Base-by-base conservation (phyloP, 1,284 basidiomycete species). In the Puccinia coronata region DNA sequence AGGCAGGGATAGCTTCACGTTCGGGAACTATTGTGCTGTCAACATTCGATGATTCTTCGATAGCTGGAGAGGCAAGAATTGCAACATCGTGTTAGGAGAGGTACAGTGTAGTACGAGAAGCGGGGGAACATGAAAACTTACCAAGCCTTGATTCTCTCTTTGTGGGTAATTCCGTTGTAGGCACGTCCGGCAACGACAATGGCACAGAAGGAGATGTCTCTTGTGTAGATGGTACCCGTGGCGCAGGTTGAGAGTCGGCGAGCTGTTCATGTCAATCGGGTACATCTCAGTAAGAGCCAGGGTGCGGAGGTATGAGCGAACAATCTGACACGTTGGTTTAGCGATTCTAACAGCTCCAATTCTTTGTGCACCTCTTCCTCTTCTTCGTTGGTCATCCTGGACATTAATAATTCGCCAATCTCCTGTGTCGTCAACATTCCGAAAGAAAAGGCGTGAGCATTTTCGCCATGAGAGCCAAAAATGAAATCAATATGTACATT, bases 311-410 rank as follows among this genome's bases (percentile, higher is more conserved):
- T 18, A 28, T 31, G n/a, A 11, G 47, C 31, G 43, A 20, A 49
- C 5, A 34, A 9, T 25, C 51, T 55, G 3, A 71, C 69, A 34
- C 34, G 28, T 36, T 53, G 43, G 23, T 71, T 71, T 23, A 71
- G 69, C 34, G 69, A 71, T 36, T 71, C 28, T 34, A 71, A 36
- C 1, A 53, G 28, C 34, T 71, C 49, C 5, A 98, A 88, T 85
- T 99, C 96, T 4, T 88, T 88, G 85, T 96, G 93, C 0, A 99
- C 96, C 14, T 91, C 92, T 73, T 97, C 95, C 85, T 99, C 96
- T 81, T 99, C 97, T 78, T 96, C 95, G 5, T 91, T 86, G 0
- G 92, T 92, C 84, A 99, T 90, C 47, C 89, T 91, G 82, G 92
- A 92, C 51, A 92, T 90, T 23, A 99, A 88, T 88, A 96, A 91